Evolutionary conservation across 129 eudicot species (phyloP).

Genomic region (Centella asiatica): DNA sequence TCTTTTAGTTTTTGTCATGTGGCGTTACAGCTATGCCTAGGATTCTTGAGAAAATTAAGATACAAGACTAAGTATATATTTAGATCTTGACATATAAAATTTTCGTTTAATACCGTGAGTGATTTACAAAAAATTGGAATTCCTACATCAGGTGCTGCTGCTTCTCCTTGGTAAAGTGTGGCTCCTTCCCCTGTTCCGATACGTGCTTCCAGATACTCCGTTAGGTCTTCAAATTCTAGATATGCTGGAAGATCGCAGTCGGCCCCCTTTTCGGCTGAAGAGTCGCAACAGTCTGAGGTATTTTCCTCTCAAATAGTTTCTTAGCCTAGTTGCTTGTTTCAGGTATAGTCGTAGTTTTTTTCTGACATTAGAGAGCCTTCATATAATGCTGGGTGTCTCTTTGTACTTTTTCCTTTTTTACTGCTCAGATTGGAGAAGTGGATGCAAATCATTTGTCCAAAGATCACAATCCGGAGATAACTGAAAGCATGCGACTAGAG

Average conservation of each 20-base stretch:
- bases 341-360: background rate
- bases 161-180: conserved; percentile 90
- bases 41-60: background rate
- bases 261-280: conserved; percentile 20
- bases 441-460: conserved; percentile 18
- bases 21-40: background rate
- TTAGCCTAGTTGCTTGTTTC: background rate
- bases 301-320: conserved; percentile 3
- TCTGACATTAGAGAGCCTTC: background rate
- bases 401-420: conserved; percentile 1
- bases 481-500: conserved; percentile 55
- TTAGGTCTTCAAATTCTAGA: conserved; percentile 59
- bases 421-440: conserved; percentile 32
- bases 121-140: conserved; percentile 4
- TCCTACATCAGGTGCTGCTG: conserved; percentile 30
- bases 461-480: conserved; percentile 36
- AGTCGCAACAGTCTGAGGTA: conserved; percentile 47
- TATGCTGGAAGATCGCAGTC: conserved; percentile 44
- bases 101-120: background rate
- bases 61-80: background rate
- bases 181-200: conserved; percentile 96
- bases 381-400: background rate
- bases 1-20: background rate
- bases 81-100: background rate
- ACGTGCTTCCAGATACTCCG: conserved; percentile 77